Base-by-base conservation (phyloP, 306 rosid species). In the Adenanthera pavonina region DNA sequence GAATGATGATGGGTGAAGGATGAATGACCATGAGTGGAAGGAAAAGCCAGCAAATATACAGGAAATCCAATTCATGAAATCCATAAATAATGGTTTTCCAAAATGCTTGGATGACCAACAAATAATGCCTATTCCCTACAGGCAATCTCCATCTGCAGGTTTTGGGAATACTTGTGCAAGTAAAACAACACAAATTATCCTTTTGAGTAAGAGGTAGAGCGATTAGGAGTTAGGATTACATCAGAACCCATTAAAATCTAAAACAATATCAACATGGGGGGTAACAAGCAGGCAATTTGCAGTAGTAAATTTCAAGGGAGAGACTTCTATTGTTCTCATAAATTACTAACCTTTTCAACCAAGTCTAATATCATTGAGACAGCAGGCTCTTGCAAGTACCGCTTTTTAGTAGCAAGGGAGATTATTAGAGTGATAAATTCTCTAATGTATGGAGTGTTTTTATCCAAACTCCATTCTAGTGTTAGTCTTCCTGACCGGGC, bases 371-470 rank as follows among this genome's bases (percentile, higher is more conserved):
- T 87, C 64, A 95, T 84, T 67, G 91, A 85, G 75, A 93, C 92
- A n/a, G 84, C 91, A 51, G 99, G 97, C 78, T 95, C 98, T 88
- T 93, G 99, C 91, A 95, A 89, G 91, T 93, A 95, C 52, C 93
- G 90, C 87, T 93, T 95, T 81, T 88, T 95, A 40, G 74, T 78
- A 25, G 98, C 98, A 76, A 93, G 96, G 57, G 94, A 78, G 34
- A 90, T 82, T 40, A 95, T 82, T 72, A 61, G 85, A 56, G 83
- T 81, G 66, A 87, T 86, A 82, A 93, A 93, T 59, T 93, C 97
- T 80, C 86, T 85, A 14, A 95, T 79, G 84, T 72, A 74, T 30
- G 92, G 78, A 69, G 92, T 86, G 83, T 59, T 82, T 75, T 71
- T 84, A 83, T 92, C 91, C 70, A 87, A 76, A 73, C 25, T 62